Evolutionary conservation across 2,329 filamentous ascomycete species (phyloP), one percentile per base, ranked within the genome.

Genomic region (Alternaria gansuensis): DNA sequence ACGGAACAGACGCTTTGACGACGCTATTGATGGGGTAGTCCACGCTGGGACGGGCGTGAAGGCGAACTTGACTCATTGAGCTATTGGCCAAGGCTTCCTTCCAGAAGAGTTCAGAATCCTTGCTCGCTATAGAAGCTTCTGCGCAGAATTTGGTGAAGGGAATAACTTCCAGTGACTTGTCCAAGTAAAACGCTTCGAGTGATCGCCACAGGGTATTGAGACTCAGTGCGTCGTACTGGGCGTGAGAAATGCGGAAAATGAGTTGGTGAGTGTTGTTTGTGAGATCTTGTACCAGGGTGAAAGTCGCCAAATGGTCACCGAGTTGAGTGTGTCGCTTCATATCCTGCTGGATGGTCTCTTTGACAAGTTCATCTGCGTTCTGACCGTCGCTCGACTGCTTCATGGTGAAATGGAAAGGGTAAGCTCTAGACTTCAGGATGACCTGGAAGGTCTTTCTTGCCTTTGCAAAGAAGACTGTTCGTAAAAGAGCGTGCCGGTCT

Each of bases 191-290:
- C 0, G 51, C 51, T 23, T 54, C 51, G 7, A 54, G 41, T 14
- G 51, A 46, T 28, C 51, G 51, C 51, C 41, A 54, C 33, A 54
- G n/a, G n/a, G 21, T 54, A 41, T 54, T 7, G 21, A 54, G 51
- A 37, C 51, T 54, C 2, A 54, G 11, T 11, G 51, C 51, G 6
- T 54, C 51, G 40, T 54, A 54, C 41, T 54, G 51, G 13, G 51
- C 51, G 31, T 54, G 51, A 13, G 51, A 54, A 8, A 54, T 54
- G 13, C 51, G 51, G 28, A 54, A 31, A 31, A 46, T n/a, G 11
- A 54, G 51, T 46, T 54, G 51, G 5, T 45, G 31, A n/a, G 40
- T 39, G 51, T 14, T 28, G n/a, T 37, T 23, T 5, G 31, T 29
- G 3, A 23, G 14, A 28, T 54, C 33, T 37, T 54, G n/a, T 13